phyloP scores from a whole-genome alignment of 1,284 basidiomycete genomes.

The Pholiota adiposa region DNA sequence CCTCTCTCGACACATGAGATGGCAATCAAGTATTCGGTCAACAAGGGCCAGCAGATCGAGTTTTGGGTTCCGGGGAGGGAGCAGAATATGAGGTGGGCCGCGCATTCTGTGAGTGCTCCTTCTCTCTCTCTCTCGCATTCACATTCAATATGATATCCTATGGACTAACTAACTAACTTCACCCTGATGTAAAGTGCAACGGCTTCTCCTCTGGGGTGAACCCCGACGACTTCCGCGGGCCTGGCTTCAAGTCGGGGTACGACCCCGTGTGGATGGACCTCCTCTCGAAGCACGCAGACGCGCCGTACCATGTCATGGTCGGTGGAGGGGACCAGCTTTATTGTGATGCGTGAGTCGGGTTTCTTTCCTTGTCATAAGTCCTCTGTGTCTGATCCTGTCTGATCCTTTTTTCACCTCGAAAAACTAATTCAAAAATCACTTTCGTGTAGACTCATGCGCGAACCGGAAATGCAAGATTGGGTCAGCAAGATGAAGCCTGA shows the following conservation, averaged over 20 bases:
- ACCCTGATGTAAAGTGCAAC: too few relatives aligned
- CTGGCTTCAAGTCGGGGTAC: slow-evolving; percentile 77
- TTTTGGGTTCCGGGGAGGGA: slow-evolving; percentile 85
- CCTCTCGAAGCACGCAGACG: slow-evolving; percentile 76
- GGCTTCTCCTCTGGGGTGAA: slow-evolving; percentile 84
- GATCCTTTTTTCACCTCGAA: too few relatives aligned
- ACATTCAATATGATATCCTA: too few relatives aligned
- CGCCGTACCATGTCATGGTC: slow-evolving; percentile 85
- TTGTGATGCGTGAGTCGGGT: slow-evolving; percentile 68
- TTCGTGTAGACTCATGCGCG: slow-evolving; percentile 60
- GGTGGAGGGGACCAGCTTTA: slow-evolving; percentile 89
- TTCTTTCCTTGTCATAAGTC: background rate
- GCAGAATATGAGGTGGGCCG: slow-evolving; percentile 92
- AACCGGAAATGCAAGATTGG: slow-evolving; percentile 86
- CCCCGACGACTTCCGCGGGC: slow-evolving; percentile 76
- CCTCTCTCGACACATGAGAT: slow-evolving; percentile 78
- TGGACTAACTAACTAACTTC: too few relatives aligned
- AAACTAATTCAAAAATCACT: too few relatives aligned
- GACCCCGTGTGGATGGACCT: slow-evolving; percentile 95
- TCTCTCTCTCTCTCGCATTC: background rate
- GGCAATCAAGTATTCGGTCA: slow-evolving; percentile 80
- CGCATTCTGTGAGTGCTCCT: slow-evolving; percentile 68
- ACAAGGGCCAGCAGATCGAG: slow-evolving; percentile 75
- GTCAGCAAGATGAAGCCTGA: slow-evolving; percentile 67
- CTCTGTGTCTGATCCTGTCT: too few relatives aligned